Base-by-base conservation (phyloP, 768 basidiomycete genomes). In the Leccinum broughii region DNA sequence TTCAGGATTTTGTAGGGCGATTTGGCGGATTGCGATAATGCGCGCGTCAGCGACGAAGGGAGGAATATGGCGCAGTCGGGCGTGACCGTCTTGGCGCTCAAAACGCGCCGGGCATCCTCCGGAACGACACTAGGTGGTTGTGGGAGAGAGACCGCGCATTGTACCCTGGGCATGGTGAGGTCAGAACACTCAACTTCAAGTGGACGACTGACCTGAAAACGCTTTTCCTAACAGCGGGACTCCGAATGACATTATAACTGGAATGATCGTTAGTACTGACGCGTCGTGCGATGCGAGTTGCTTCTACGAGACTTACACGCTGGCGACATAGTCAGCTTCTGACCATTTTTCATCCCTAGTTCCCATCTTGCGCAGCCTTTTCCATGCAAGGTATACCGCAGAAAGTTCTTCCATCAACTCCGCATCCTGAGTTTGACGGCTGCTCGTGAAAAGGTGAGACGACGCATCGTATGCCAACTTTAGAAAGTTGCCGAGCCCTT, bases 271-370 rank as follows among this genome's bases (percentile, higher is more conserved):
- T n/a, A 39, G 24, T 6, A 54, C 26, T 11, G 17, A 14, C 35
- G 8, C 10, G 32, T 59, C 41, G 41, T 10, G 44, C 26, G 32
- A 11, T 51, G 48, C 26, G n/a, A 22, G 22, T 14, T 7, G 28
- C 37, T 35, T 34, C 11, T 20, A 2, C 30, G 11, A 54, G 57
- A 70, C 82, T 53, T 68, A 85, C 82, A 85, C 82, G 54, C 81
- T 81, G n/a, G 78, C 77, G 15, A 77, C 82, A 58, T 77, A 83
- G 61, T 84, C 84, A 1, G 83, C 81, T 62, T 85, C 84, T 3
- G 81, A 82, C 72, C 77, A 80, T 64, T 75, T 83, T 55, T 82
- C 78, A 20, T 76, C 76, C 6, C 77, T 76, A 6, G 68, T 68
- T n/a, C 70, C 76, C 80, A 84, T 82, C 57, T 68, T 70, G 9